Evolutionary conservation across 163 green algal species (phyloP).

Genomic region (Chlamydomonas reinhardtii): DNA sequence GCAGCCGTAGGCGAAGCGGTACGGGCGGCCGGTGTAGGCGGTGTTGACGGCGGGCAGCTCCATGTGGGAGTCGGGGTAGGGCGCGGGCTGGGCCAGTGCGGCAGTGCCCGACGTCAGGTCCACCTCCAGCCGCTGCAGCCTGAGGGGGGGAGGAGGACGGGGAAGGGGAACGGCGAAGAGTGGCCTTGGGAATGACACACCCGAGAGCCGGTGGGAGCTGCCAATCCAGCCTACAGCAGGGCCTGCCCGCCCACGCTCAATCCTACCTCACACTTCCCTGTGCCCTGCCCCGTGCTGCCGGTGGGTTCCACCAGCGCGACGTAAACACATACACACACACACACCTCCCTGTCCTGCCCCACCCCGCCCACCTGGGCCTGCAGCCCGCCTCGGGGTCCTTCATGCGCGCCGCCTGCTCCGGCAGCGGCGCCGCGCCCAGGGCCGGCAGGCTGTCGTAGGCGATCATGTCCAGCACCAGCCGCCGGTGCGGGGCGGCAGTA

Average conservation of each 20-base stretch:
- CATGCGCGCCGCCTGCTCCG: slow-evolving; percentile 1
- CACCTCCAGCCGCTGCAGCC: slow-evolving; percentile 5
- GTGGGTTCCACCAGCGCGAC: too few species aligned
- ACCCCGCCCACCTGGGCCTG: not conserved
- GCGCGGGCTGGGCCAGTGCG: not conserved
- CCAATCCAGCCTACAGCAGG: too few species aligned
- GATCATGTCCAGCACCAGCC: slow-evolving; percentile 57
- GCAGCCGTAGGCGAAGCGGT: slow-evolving; percentile 63
- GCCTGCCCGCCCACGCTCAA: too few species aligned
- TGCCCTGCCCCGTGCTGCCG: too few species aligned
- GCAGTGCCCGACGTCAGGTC: slow-evolving; percentile 2
- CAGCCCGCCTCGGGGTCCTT: not conserved
- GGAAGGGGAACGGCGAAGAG: too few species aligned
- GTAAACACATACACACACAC: too few species aligned
- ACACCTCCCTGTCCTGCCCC: not conserved
- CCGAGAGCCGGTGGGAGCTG: too few species aligned
- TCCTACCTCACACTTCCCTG: too few species aligned
- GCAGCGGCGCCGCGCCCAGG: slow-evolving; percentile 31
- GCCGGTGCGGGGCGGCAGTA: not conserved
- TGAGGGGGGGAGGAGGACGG: not conserved
- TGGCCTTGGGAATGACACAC: too few species aligned
- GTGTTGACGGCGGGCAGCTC: slow-evolving; percentile 60
- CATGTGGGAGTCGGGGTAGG: slow-evolving; percentile 36
- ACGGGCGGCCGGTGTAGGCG: not conserved
- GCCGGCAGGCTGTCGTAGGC: slow-evolving; percentile 56